Evolutionary conservation across 225 moss, liverwort and hornwort species (phyloP).

Genomic region (Polytrichum formosum): DNA sequence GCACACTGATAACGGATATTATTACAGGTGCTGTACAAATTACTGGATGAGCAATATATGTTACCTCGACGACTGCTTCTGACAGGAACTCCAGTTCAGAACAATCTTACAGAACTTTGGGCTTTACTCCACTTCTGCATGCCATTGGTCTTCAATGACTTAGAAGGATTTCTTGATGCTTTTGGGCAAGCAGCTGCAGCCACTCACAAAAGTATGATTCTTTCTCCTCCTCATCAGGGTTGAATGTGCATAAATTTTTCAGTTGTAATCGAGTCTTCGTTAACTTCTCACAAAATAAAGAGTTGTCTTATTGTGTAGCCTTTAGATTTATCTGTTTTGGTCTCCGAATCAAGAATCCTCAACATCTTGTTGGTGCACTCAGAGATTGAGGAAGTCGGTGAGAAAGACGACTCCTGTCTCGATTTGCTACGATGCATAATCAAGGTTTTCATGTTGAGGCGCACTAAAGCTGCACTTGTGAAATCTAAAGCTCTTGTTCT

Average conservation of each 20-base stretch:
- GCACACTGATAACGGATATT: background rate
- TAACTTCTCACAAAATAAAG: too few species aligned
- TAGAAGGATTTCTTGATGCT: constrained; percentile 59
- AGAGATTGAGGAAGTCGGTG: constrained; percentile 30
- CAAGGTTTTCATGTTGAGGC: constrained; percentile 84
- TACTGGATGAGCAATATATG: constrained; percentile 67
- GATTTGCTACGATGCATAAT: constrained; percentile 50
- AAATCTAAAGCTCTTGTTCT: constrained; percentile 68
- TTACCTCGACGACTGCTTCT: constrained; percentile 80
- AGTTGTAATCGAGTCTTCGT: too few species aligned
- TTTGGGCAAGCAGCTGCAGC: constrained; percentile 58
- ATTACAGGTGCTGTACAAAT: constrained; percentile 75
- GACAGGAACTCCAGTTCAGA: constrained; percentile 90
- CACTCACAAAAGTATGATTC: constrained; percentile 43
- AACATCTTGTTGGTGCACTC: too few species aligned
- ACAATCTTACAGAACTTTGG: constrained; percentile 91
- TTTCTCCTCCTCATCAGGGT: background rate
- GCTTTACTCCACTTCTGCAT: constrained; percentile 89
- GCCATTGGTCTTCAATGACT: constrained; percentile 55
- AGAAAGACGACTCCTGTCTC: constrained; percentile 32
- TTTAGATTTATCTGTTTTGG: too few species aligned
- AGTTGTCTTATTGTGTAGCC: too few species aligned
- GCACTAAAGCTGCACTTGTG: constrained; percentile 83
- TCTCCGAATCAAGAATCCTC: too few species aligned
- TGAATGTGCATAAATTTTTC: too few species aligned